Conservation (phyloP, 805 yeast species). For the Candida ponderosae region DNA sequence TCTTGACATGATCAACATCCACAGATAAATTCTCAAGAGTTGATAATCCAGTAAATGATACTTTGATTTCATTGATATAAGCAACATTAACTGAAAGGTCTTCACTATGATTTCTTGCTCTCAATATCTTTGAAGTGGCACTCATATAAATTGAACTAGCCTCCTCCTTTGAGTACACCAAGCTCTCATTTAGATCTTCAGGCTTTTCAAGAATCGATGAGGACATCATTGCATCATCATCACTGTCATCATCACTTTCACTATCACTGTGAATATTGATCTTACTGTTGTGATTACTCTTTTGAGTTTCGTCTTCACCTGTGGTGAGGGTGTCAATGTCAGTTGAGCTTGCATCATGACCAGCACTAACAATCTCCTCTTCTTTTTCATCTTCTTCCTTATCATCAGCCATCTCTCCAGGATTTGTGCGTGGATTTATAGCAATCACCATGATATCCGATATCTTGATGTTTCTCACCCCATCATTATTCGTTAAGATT, state of each 20-base stretch:
- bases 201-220: conserved; percentile 19
- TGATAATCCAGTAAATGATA: conserved; percentile 41
- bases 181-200: conserved; percentile 38
- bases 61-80: conserved; percentile 23
- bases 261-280: conserved; percentile 14
- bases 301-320: conserved; percentile 15
- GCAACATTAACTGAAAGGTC: conserved; percentile 11
- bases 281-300: conserved; percentile 27
- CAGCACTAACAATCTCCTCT: conserved; percentile 12
- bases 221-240: conserved; percentile 22
- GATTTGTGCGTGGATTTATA: conserved; percentile 29
- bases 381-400: conserved; percentile 29
- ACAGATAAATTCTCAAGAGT: conserved; percentile 23
- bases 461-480: conserved; percentile 33
- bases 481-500: conserved; percentile 33
- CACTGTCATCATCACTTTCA: conserved; percentile 7
- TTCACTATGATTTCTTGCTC: conserved; percentile 7
- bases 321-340: neutral
- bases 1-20: conserved; percentile 28
- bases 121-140: conserved; percentile 52
- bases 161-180: conserved; percentile 59
- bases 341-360: neutral
- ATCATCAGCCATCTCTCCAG: conserved; percentile 14
- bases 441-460: conserved; percentile 32
- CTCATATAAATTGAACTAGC: conserved; percentile 76